Percentiles rank a stretch among this genome's conserved stretches.
Conservation (phyloP, 106 monocot genomes). For the Ottelia alismoides region DNA sequence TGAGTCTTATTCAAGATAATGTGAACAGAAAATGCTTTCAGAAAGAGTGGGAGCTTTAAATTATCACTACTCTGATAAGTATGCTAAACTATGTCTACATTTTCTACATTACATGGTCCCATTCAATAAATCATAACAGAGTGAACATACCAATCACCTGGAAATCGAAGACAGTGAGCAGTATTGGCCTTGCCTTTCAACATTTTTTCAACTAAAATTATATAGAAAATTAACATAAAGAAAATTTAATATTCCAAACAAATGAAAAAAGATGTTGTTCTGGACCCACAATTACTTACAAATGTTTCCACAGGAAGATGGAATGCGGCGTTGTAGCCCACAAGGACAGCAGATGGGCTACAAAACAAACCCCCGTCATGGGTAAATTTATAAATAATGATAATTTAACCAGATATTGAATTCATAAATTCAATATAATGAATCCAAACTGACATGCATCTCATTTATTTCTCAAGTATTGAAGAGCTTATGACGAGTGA, state of each 20-base stretch:
- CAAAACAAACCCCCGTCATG: no score
- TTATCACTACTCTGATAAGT: no score
- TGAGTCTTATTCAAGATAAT: no score
- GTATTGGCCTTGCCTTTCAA: constrained; percentile 84
- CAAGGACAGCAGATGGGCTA: constrained; percentile 94
- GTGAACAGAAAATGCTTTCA: no score
- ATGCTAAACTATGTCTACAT: no score
- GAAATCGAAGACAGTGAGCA: constrained; percentile 12
- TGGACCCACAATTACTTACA: no score
- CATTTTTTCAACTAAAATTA: constrained; percentile 37
- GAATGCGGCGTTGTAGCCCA: constrained; percentile 70
- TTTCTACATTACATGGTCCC: no score
- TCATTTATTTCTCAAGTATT: background rate
- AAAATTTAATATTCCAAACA: no score
- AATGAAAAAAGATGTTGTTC: background rate
- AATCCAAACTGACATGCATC: background rate
- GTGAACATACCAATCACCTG: constrained; percentile 16
- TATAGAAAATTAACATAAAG: background rate
- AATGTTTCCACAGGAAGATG: constrained; percentile 85
- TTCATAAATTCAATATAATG: background rate
- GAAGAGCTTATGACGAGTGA: background rate
- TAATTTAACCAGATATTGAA: no score
- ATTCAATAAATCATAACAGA: no score
- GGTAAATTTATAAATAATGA: no score
- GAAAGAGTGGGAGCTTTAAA: no score